phyloP scores from a whole-genome alignment of 768 basidiomycete species.

The Tubosaeta sp. region DNA sequence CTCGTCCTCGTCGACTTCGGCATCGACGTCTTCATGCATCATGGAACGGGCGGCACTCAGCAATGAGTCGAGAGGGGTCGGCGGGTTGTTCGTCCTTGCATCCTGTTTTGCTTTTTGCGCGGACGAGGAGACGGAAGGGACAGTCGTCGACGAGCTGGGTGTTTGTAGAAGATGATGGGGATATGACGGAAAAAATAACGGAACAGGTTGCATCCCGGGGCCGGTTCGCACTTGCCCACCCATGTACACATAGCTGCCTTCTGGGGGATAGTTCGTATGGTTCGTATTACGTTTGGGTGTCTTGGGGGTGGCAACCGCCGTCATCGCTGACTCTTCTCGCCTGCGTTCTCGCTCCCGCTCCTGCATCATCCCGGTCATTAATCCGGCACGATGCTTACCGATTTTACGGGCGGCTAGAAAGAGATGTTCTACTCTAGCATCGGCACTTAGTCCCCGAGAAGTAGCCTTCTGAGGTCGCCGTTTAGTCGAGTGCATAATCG shows the following conservation, averaged over 20 bases:
- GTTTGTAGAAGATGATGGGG: slow-evolving; percentile 26
- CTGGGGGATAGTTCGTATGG: slow-evolving; percentile 17
- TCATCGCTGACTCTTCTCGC: slow-evolving; percentile 22
- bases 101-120: slow-evolving; percentile 16
- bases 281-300: slow-evolving; percentile 30
- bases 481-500: slow-evolving; percentile 13
- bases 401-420: slow-evolving; percentile 68
- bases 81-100: slow-evolving; percentile 26
- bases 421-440: slow-evolving; percentile 69
- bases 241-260: slow-evolving; percentile 30
- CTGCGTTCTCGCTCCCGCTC: slow-evolving; percentile 28
- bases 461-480: slow-evolving; percentile 27
- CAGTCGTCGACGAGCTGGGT: slow-evolving; percentile 30
- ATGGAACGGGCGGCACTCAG: slow-evolving; percentile 58
- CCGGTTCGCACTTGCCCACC: slow-evolving; percentile 21
- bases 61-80: slow-evolving; percentile 55
- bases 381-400: slow-evolving; percentile 55
- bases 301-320: slow-evolving; percentile 23
- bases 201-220: slow-evolving; percentile 28
- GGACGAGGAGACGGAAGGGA: slow-evolving; percentile 23
- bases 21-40: slow-evolving; percentile 38
- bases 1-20: slow-evolving; percentile 29
- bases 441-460: slow-evolving; percentile 41
- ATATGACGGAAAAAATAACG: slow-evolving; percentile 30
- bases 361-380: slow-evolving; percentile 49